Conservation (phyloP, 2,329 filamentous ascomycete species). For the Arthroderma uncinatum region DNA sequence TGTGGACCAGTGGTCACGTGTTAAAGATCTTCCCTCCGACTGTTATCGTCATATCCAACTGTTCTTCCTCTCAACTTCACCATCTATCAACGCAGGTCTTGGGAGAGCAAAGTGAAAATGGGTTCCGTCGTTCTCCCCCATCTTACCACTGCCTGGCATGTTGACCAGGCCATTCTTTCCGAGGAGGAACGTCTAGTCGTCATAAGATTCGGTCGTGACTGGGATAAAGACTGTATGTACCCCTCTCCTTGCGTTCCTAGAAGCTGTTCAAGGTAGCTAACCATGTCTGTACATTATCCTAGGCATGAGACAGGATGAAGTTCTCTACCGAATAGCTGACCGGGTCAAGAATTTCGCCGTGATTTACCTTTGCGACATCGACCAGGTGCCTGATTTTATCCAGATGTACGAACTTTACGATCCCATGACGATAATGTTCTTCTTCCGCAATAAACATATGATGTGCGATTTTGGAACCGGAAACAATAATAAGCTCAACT, state of each 20-base stretch:
- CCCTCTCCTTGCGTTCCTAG: background rate
- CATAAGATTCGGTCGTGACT: slow-evolving; percentile 85
- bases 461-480: slow-evolving; percentile 88
- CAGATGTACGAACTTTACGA: slow-evolving; percentile 92
- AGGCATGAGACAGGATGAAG: slow-evolving; percentile 73
- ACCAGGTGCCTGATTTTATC: slow-evolving; percentile 85
- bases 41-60: too few species aligned
- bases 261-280: background rate
- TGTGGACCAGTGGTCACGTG: too few species aligned
- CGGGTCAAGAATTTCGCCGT: slow-evolving; percentile 62
- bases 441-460: slow-evolving; percentile 98
- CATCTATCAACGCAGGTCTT: too few species aligned
- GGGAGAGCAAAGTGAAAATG: slow-evolving; percentile 32
- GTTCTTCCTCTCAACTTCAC: too few species aligned
- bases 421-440: slow-evolving; percentile 91
- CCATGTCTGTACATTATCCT: background rate
- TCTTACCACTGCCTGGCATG: slow-evolving; percentile 87
- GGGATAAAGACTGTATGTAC: slow-evolving; percentile 56
- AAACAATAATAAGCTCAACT: slow-evolving; percentile 98
- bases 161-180: slow-evolving; percentile 85
- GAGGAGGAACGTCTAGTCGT: slow-evolving; percentile 90
- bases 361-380: slow-evolving; percentile 82
- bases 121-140: slow-evolving; percentile 89
- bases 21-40: too few species aligned
- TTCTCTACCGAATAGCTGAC: slow-evolving; percentile 89